Conservation (phyloP, 2,329 filamentous ascomycete species). For the Akanthomyces dipterigenus region DNA sequence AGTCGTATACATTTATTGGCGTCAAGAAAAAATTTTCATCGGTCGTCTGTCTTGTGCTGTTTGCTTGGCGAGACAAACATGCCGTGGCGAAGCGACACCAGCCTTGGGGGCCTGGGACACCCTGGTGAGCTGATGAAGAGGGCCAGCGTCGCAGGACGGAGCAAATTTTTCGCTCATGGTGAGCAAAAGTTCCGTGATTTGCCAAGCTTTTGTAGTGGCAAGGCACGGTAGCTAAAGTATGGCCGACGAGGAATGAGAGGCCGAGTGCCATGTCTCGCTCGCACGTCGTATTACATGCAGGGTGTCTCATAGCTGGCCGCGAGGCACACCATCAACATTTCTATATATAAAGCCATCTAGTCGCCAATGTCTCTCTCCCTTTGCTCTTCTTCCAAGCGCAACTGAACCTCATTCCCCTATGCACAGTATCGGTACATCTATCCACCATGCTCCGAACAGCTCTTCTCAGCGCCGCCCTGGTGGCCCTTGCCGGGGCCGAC, state of each 20-base stretch:
- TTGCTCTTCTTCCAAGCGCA: not conserved
- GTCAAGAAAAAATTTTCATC: not conserved
- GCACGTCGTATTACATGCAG: not conserved
- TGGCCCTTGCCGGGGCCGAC: not conserved
- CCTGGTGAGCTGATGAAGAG: not conserved
- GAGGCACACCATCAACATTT: not conserved
- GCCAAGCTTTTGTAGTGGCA: not conserved
- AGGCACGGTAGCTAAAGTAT: not conserved
- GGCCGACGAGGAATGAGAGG: not conserved
- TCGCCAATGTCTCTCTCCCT: not conserved
- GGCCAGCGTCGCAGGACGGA: not conserved
- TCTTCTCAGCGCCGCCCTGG: conserved; percentile 14
- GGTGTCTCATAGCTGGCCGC: not conserved
- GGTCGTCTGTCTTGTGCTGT: not conserved
- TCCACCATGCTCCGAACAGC: conserved; percentile 3
- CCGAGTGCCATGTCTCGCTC: not conserved
- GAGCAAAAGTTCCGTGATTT: not conserved
- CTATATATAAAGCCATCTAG: not conserved
- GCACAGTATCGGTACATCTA: not conserved
- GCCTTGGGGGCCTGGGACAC: not conserved
- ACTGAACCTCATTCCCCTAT: not conserved
- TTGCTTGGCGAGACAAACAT: conserved; percentile 9
- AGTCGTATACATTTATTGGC: not conserved
- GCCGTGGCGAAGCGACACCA: conserved; percentile 8
- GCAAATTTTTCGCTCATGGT: not conserved